Conservation (phyloP, 129 eudicot genomes). For the Ambrosia artemisiifolia region DNA sequence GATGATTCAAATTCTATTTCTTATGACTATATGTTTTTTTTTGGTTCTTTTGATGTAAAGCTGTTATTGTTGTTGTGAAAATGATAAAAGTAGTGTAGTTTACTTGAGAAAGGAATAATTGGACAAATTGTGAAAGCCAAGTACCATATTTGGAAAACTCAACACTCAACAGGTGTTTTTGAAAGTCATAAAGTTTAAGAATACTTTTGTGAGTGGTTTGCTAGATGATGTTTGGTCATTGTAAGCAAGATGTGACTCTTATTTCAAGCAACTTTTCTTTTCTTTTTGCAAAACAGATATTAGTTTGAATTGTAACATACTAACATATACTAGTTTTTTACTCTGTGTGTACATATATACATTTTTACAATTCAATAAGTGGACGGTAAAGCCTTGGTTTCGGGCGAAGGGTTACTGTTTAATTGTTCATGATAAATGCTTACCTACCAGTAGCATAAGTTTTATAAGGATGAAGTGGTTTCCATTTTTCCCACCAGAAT, state of each 20-base stretch:
- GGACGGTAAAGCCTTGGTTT: background rate
- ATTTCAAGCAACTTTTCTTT: background rate
- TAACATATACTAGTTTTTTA: background rate
- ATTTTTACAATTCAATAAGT: background rate
- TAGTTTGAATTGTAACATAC: background rate
- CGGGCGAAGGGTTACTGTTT: background rate
- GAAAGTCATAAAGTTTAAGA: background rate
- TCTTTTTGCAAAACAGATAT: background rate
- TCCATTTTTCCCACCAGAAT: background rate
- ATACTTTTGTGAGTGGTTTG: background rate
- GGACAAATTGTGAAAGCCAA: constrained; percentile 1
- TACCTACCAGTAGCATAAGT: background rate
- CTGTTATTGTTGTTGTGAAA: background rate
- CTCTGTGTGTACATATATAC: background rate
- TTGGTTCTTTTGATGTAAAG: background rate
- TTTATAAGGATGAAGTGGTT: background rate
- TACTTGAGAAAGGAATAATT: background rate
- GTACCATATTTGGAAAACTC: background rate
- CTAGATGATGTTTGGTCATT: constrained; percentile 7
- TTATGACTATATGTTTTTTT: background rate
- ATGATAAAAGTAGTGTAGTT: background rate
- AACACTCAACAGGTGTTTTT: background rate
- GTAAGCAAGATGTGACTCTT: background rate
- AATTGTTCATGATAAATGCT: constrained; percentile 4
- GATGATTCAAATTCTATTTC: constrained; percentile 9